These are phyloP conservation scores for Globisporangium iwayamae DNA, from an alignment of 352 stramenopile species.

Conservation along the genomic window DNA sequence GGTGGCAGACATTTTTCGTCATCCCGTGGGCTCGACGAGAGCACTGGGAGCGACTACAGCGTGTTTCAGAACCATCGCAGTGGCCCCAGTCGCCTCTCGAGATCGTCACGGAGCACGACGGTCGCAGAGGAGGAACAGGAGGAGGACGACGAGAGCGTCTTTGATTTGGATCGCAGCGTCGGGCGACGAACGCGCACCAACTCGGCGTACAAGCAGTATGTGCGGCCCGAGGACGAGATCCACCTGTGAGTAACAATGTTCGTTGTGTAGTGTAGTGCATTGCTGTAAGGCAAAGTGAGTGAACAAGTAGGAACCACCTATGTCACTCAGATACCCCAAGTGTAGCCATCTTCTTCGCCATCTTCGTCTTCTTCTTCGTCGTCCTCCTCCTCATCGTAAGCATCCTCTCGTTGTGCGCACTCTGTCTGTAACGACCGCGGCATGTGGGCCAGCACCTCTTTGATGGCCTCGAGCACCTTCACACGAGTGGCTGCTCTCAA, in stretches of 20 bases:
- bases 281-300: not conserved
- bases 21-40: not conserved
- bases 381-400: no score
- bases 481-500: no score
- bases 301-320: not conserved
- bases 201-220: not conserved
- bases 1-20: not conserved
- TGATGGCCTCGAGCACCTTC: no score
- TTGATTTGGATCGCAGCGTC: not conserved
- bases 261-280: not conserved
- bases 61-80: not conserved
- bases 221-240: not conserved
- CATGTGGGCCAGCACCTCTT: no score
- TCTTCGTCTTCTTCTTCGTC: no score
- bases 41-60: not conserved
- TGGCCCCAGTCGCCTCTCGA: not conserved
- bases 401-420: no score
- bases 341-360: not conserved
- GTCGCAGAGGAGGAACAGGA: slow-evolving; percentile 5
- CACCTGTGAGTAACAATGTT: slow-evolving; percentile 1
- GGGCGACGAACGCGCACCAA: not conserved
- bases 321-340: no score
- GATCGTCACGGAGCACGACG: slow-evolving; percentile 1
- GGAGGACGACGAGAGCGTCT: not conserved
- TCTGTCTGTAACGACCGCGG: no score